Base-by-base conservation (phyloP, 2,329 filamentous ascomycete species). In the Fusarium tupiense region DNA sequence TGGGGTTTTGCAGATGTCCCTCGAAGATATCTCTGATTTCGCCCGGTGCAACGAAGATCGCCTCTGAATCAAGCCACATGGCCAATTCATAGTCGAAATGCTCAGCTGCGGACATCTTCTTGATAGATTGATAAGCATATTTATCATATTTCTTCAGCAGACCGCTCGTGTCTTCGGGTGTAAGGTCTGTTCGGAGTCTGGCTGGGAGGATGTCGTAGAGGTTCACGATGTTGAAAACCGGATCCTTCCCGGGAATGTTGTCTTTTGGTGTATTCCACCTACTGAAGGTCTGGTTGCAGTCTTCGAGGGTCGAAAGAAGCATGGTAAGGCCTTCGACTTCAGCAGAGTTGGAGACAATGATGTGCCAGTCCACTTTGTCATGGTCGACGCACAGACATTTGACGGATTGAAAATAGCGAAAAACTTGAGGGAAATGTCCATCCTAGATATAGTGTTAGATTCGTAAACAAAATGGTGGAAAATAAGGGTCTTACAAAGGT, bases 391-490 rank as follows among this genome's bases (percentile, higher is more conserved):
- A 54, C 2, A 54, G 52, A 26, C 52, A 54, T 3, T 54, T 54
- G 35, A 54, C 52, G 8, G 52, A 40, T 40, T 54, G 52, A 2
- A 54, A 54, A 6, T 54, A 54, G 8, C 24, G 35, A 40, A n/a
- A 22, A 0, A 54, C 52, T 7, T 54, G 35, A 2, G 52, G 20
- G 2, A 54, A 40, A 19, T 54, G 52, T 1, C 52, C 52, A n/a
- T 54, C 52, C 52, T 54, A 0, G 6, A 14, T 10, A 4, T 4
- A 10, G 0, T n/a, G 4, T 54, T 40, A 40, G 52, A 54, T 22
- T 29, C 24, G 8, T 1, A 13, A 17, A 2, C 2, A 19, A 0
- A 10, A 12, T 2, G 11, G 8, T 13, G 24, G 3, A 2, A 8
- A 22, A 9, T 2, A 5, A 17, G 3, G 14, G 24, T 16, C 35